phyloP scores from a whole-genome alignment of 1,284 basidiomycete genomes.

The Termitomyces sp. region DNA sequence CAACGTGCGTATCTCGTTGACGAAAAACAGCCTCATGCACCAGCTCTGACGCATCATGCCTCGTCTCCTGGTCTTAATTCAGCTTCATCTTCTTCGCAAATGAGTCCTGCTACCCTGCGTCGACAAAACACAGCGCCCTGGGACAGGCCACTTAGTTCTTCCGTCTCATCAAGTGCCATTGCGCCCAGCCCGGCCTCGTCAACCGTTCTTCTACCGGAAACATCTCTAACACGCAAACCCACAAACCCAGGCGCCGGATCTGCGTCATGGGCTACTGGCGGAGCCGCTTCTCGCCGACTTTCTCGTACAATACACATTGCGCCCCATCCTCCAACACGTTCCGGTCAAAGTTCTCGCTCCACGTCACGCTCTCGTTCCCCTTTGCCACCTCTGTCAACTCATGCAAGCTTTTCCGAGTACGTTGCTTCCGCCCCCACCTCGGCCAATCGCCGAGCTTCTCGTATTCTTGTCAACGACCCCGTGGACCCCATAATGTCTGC shows the following conservation, averaged over 20 bases:
- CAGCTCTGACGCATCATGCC: slow-evolving; percentile 48
- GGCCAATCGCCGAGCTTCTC: slow-evolving; percentile 64
- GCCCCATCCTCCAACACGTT: slow-evolving; percentile 59
- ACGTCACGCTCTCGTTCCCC: slow-evolving; percentile 95
- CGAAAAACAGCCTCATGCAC: slow-evolving; percentile 30
- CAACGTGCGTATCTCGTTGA: slow-evolving; percentile 66
- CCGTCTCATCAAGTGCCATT: slow-evolving; percentile 47
- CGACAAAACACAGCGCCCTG: slow-evolving; percentile 62
- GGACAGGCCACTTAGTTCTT: slow-evolving; percentile 52
- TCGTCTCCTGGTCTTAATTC: slow-evolving; percentile 51
- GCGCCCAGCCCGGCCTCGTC: slow-evolving; percentile 56
- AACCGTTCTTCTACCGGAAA: slow-evolving; percentile 53
- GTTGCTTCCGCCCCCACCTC: slow-evolving; percentile 39
- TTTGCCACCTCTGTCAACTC: slow-evolving; percentile 69
- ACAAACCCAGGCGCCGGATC: slow-evolving; percentile 41
- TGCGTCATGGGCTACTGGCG: slow-evolving; percentile 52
- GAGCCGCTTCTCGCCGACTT: slow-evolving; percentile 62
- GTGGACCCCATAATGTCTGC: slow-evolving; percentile 87
- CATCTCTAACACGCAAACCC: slow-evolving; percentile 59
- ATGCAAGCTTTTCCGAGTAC: slow-evolving; percentile 61
- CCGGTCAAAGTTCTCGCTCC: slow-evolving; percentile 86
- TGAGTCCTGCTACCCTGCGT: slow-evolving; percentile 62
- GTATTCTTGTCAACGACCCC: slow-evolving; percentile 72
- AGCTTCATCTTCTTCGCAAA: slow-evolving; percentile 56
- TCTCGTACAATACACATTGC: slow-evolving; percentile 80